Evolutionary conservation across 805 yeast species (phyloP), one percentile per base, ranked within the genome.

Genomic region (Cephaloascus albidus): DNA sequence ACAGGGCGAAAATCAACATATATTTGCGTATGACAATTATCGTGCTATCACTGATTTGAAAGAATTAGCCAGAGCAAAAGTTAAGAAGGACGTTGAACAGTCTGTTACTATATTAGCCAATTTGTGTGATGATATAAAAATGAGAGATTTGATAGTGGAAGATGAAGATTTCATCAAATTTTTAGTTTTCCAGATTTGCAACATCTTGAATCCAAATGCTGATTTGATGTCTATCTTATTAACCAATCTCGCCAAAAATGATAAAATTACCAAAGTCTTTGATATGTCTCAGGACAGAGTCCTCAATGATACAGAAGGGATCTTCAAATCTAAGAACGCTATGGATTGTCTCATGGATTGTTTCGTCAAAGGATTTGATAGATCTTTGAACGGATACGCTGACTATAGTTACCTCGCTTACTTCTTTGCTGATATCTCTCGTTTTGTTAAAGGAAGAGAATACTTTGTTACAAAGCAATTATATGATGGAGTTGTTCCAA

Each of bases 381-480:
- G 86, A 54, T 58, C 75, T 14, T 66, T 87, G 43, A 87, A 86
- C 63, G 74, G 72, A 51, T 71, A 66, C 49, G 93, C 95, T 2
- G 73, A 75, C 48, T 90, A 62, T 52, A 96, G 89, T 57, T 89
- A 85, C 55, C 65, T 93, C 45, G 74, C 95, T 2, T 87, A 81
- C 56, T 86, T 86, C 55, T 89, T 93, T 60, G 89, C 95, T 12
- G 97, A 90, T 54, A 65, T 87, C 36, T 86, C 97, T 2, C 74
- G 96, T 48, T 83, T 81, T 50, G 61, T 65, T 28, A 58, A 60
- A 39, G 90, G 90, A n/a, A 76, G 96, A 57, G 70, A 73, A 36
- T 88, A 87, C 58, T 86, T 88, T 51, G 74, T 81, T 35, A 72
- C 81, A 2, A 68, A 71, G 47, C 95, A 85, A 61, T 69, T 54